Base-by-base conservation (phyloP, 768 basidiomycete genomes). In the Gloeostereum incarnatum region DNA sequence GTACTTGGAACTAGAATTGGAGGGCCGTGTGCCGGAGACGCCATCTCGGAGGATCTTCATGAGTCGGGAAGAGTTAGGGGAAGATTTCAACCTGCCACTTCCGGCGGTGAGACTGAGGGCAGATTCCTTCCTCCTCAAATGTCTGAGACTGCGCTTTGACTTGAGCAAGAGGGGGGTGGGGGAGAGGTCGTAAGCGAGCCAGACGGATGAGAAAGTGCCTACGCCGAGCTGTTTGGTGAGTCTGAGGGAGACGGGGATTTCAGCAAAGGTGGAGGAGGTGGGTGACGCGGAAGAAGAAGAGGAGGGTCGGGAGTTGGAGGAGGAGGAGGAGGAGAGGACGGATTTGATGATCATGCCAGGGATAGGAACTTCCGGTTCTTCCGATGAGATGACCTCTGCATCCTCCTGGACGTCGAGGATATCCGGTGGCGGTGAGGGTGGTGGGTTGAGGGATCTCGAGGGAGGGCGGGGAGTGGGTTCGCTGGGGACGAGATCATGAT, bases 151-250 rank as follows among this genome's bases (percentile, higher is more conserved):
- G 37, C 59, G 59, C 35, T 58, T 63, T 7, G 63, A 63, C 16
- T 58, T 54, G 35, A 66, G 55, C 7, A 65, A 54, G n/a, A 73
- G 58, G 2, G 71, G 64, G 29, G 66, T 58, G 7, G 54, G 56
- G 9, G 68, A 69, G 6, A 71, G 56, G 47, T 74, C 73, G 31
- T 69, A 65, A 2, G 81, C 83, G 5, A 84, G 69, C 80, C 83
- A 87, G 10, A 89, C 85, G 34, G 68, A 68, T 33, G 76, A 79
- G 55, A 89, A 89, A 1, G 82, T 73, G 29, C 85, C 85, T 24
- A 75, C 70, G 16, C 85, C 85, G 2, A 89, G 65, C 3, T 65
- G 57, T 2, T 63, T 65, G 21, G 74, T 46, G 6, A 87, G 70
- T 16, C 61, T 61, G 13, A 79, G 60, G 13, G 64, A 55, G n/a